These are phyloP conservation scores for Phyllostachys edulis DNA, from an alignment of 176 grass and related monocot genomes.

Conservation along the genomic window DNA sequence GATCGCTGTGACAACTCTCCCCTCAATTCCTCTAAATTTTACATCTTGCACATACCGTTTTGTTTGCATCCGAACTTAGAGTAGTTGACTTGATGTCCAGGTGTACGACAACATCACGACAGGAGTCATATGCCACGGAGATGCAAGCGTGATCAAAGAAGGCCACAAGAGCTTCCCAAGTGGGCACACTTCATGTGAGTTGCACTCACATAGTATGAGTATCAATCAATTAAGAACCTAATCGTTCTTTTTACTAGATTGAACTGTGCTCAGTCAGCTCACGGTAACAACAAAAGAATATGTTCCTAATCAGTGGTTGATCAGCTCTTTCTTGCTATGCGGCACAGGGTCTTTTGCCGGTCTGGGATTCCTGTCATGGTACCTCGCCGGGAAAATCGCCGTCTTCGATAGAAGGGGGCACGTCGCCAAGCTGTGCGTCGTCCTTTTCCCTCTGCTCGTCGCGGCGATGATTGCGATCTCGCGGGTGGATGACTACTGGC, in stretches of 20 bases:
- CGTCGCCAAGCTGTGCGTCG: conserved; percentile 61
- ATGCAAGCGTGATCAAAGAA: conserved; percentile 48
- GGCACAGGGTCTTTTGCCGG: conserved; percentile 68
- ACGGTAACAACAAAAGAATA: not conserved
- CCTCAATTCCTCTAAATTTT: not conserved
- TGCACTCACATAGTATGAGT: not conserved
- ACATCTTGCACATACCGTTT: not conserved
- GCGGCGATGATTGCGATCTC: conserved; percentile 52
- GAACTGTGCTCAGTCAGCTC: not conserved
- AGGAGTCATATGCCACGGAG: conserved; percentile 44
- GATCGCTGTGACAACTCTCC: conserved; percentile 21
- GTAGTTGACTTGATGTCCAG: not conserved
- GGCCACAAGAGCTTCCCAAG: conserved; percentile 69
- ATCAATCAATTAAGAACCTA: too few species aligned
- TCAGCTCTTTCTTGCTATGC: not conserved
- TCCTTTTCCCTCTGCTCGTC: conserved; percentile 54
- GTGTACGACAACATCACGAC: conserved; percentile 43
- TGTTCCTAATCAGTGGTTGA: not conserved
- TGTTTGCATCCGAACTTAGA: not conserved
- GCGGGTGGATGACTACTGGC: conserved; percentile 77
- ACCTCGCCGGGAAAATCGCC: conserved; percentile 63
- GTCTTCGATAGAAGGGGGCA: conserved; percentile 59
- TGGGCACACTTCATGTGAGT: conserved; percentile 54
- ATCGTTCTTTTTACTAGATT: not conserved
- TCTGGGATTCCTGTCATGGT: conserved; percentile 62